These are phyloP conservation scores for Candida oleophila DNA, from an alignment of 805 yeast genomes.

Conservation along the genomic window DNA sequence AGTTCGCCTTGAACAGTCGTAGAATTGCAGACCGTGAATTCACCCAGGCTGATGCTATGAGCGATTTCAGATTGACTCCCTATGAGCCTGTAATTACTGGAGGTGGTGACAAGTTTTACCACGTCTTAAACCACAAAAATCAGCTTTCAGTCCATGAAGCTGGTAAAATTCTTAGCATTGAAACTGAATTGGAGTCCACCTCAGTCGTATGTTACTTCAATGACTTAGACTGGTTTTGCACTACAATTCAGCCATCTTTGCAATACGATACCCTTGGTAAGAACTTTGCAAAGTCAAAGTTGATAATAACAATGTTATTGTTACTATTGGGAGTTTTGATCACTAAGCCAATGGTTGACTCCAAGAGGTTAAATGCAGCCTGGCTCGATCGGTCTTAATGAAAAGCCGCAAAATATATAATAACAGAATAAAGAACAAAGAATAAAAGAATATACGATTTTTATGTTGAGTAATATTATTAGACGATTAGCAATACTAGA, in stretches of 20 bases:
- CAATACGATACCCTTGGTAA: constrained; percentile 75
- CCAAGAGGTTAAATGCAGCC: constrained; percentile 49
- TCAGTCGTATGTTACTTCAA: constrained; percentile 65
- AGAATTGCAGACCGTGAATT: constrained; percentile 58
- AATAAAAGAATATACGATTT: neutral
- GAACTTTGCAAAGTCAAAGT: constrained; percentile 64
- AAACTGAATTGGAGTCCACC: constrained; percentile 80
- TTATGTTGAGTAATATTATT: too few relatives aligned
- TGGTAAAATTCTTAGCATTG: constrained; percentile 26
- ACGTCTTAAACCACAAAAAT: constrained; percentile 37
- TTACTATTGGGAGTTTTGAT: constrained; percentile 47
- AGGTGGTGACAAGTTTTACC: constrained; percentile 27
- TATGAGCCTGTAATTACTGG: constrained; percentile 61
- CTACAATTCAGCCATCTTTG: constrained; percentile 74
- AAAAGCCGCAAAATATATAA: neutral
- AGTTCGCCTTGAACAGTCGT: constrained; percentile 63
- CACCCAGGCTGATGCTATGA: constrained; percentile 48
- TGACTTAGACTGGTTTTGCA: constrained; percentile 66
- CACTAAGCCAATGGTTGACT: constrained; percentile 57
- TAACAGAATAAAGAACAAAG: neutral
- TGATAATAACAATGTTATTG: constrained; percentile 57
- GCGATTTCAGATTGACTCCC: constrained; percentile 57
- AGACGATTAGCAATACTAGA: too few relatives aligned
- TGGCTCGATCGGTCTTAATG: constrained; percentile 47
- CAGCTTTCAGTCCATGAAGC: constrained; percentile 20